A percentile compares a stretch with the other conserved stretches of the same genome.
Evolutionary conservation across 1,139 yeast species (phyloP).

Genomic region (Meyerozyma elateridarum): DNA sequence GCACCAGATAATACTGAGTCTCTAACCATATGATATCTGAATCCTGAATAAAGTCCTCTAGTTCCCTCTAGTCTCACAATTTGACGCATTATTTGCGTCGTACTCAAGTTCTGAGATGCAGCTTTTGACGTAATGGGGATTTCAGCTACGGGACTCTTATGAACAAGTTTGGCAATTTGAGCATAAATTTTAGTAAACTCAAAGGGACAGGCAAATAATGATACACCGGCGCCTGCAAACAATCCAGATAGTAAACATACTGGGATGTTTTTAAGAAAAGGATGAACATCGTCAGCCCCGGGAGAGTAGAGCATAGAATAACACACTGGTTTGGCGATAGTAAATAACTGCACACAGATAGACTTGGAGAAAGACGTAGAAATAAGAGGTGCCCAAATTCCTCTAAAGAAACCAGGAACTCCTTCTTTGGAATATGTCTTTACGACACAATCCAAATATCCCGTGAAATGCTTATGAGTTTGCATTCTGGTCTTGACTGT

Average conservation of each 20-base stretch:
- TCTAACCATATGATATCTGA: slow-evolving; percentile 57
- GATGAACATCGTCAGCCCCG: slow-evolving; percentile 20
- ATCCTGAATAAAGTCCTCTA: slow-evolving; percentile 68
- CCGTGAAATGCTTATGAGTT: slow-evolving; percentile 57
- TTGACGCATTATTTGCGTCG: slow-evolving; percentile 40
- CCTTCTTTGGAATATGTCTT: slow-evolving; percentile 64
- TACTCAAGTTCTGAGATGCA: slow-evolving; percentile 10
- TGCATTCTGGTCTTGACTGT: slow-evolving; percentile 84
- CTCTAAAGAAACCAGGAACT: slow-evolving; percentile 66
- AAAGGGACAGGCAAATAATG: slow-evolving; percentile 76
- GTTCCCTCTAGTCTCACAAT: slow-evolving; percentile 57
- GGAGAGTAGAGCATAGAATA: slow-evolving; percentile 15
- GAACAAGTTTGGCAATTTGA: slow-evolving; percentile 56
- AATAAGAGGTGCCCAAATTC: slow-evolving; percentile 66
- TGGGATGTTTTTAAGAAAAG: slow-evolving; percentile 54
- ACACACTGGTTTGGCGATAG: slow-evolving; percentile 42
- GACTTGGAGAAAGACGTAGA: slow-evolving; percentile 66
- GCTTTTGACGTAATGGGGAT: slow-evolving; percentile 10
- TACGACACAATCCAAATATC: slow-evolving; percentile 54
- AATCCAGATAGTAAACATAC: slow-evolving; percentile 64
- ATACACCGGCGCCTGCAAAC: slow-evolving; percentile 60
- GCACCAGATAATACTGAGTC: slow-evolving; percentile 71
- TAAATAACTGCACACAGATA: slow-evolving; percentile 61
- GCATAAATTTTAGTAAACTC: slow-evolving; percentile 81
- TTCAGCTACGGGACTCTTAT: slow-evolving; percentile 18